Evolutionary conservation across 306 rosid genomes (phyloP).

Genomic region (Gleditsia sinensis): DNA sequence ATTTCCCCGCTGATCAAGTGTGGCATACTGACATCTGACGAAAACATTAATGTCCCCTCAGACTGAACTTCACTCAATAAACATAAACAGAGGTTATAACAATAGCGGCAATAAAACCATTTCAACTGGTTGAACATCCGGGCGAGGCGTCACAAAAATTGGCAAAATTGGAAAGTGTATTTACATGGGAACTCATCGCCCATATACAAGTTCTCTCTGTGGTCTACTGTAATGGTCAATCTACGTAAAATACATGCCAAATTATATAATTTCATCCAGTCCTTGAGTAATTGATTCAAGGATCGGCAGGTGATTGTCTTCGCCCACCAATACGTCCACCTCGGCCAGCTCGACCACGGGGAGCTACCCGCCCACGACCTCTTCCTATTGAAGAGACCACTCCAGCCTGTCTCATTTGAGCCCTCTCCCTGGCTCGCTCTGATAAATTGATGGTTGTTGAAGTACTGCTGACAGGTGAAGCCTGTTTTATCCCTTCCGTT

Average conservation of each 20-base stretch:
- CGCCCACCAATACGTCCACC: conserved; percentile 52
- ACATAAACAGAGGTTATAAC: too few relatives aligned
- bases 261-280: not conserved
- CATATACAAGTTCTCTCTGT: conserved; percentile 1
- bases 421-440: conserved; percentile 71
- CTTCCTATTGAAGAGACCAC: conserved; percentile 48
- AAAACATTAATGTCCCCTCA: too few relatives aligned
- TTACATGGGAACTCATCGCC: conserved; percentile 20
- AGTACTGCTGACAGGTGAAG: conserved; percentile 49
- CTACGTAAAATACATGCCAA: not conserved
- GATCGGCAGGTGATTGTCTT: conserved; percentile 58
- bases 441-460: conserved; percentile 62
- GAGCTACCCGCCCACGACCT: conserved; percentile 66
- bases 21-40: too few relatives aligned
- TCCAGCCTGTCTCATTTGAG: conserved; percentile 71
- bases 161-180: conserved; percentile 35
- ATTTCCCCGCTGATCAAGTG: too few relatives aligned
- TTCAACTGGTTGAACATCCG: too few relatives aligned
- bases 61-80: too few relatives aligned
- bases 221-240: not conserved
- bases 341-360: conserved; percentile 58
- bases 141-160: not conserved
- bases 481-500: conserved; percentile 51
- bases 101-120: not conserved
- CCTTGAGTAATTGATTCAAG: not conserved